Conservation (phyloP, 441 rosid genomes). For the Gossypium aridum region DNA sequence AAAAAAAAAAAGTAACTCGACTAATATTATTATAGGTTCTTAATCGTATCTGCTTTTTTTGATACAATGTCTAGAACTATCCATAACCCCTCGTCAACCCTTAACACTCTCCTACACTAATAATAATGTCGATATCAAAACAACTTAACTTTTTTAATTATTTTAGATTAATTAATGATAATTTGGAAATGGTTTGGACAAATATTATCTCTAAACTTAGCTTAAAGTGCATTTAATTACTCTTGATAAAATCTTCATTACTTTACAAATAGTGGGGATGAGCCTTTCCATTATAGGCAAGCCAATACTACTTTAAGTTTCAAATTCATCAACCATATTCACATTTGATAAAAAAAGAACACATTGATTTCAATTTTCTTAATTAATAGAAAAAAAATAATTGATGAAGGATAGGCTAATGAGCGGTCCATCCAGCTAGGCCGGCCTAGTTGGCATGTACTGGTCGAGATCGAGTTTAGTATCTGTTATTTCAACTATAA, state of each 20-base stretch:
- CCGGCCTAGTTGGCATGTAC: too few species aligned
- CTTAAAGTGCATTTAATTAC: not conserved
- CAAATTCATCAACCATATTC: not conserved
- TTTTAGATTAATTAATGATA: not conserved
- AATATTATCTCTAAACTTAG: not conserved
- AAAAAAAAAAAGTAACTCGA: not conserved
- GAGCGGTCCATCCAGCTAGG: too few species aligned
- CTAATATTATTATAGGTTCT: too few species aligned
- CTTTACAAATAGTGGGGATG: not conserved
- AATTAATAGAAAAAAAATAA: too few species aligned
- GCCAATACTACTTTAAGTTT: not conserved
- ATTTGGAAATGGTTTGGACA: not conserved
- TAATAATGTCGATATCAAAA: not conserved
- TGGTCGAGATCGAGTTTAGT: too few species aligned
- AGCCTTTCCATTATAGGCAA: not conserved
- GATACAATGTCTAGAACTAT: not conserved
- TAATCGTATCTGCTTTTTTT: not conserved
- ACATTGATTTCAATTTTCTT: not conserved
- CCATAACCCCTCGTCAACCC: too few species aligned
- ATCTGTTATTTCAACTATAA: too few species aligned
- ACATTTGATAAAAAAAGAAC: not conserved
- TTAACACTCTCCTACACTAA: too few species aligned
- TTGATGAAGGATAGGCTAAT: too few species aligned
- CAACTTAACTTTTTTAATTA: not conserved
- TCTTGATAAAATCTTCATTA: not conserved